Percentiles rank a stretch among this genome's conserved stretches.
phyloP scores from a whole-genome alignment of 1,284 basidiomycete species.

The Fistulina hepatica region DNA sequence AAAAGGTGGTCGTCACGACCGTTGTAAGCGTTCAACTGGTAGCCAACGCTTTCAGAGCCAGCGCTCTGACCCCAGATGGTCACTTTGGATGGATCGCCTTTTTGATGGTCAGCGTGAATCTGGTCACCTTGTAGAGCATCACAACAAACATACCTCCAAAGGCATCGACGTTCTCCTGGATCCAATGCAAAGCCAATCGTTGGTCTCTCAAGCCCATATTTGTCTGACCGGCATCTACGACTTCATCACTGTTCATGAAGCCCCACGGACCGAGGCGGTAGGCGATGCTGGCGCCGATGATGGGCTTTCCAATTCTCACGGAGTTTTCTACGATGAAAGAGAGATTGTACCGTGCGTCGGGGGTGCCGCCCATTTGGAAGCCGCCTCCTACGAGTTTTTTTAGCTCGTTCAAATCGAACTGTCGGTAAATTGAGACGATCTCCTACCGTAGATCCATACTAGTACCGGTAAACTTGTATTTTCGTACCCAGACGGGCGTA shows the following conservation, averaged over 20 bases:
- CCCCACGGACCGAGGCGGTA: conserved; percentile 13
- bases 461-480: no score
- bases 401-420: no score
- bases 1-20: conserved; percentile 34
- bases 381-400: no score
- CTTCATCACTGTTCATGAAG: conserved; percentile 20
- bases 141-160: background rate
- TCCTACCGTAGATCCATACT: no score
- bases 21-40: conserved; percentile 28
- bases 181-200: conserved; percentile 23
- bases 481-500: no score
- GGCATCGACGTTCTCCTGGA: conserved; percentile 20
- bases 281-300: no score
- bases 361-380: no score
- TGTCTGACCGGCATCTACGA: conserved; percentile 19
- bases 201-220: conserved; percentile 25
- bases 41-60: conserved; percentile 30
- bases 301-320: no score
- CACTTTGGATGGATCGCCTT: conserved; percentile 23
- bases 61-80: conserved; percentile 26
- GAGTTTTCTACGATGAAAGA: no score
- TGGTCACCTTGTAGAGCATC: background rate
- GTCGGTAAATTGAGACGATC: no score
- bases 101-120: conserved; percentile 16
- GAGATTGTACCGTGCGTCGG: no score